Base-by-base conservation (phyloP, 345 rosid genomes). In the Populus euphratica region DNA sequence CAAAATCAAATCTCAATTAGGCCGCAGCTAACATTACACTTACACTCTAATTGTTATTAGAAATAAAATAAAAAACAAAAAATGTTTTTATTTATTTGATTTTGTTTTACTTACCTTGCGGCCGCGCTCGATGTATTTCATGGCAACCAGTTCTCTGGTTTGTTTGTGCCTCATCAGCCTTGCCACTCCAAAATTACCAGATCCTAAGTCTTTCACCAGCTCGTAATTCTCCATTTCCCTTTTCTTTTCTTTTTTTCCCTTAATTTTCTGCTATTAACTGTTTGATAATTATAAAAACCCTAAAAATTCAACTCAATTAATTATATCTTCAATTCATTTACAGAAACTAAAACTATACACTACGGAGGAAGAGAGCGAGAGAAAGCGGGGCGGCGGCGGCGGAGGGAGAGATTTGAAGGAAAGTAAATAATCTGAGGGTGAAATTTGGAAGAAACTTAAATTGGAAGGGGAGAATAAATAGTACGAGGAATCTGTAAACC, bases 51-150 rank as follows among this genome's bases (percentile, higher is more conserved):
- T 21, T 59, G 20, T 25, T 41, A n/a, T 25, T 13, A 9, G 7
- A 43, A 27, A 70, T 14, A 7, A n/a, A 23, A 69, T 29, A 33
- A 36, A 67, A 36, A 12, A 18, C 7, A 33, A 33, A 33, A 33
- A 33, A 3, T 23, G 17, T 39, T 39, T 39, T 39, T 39, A 41
- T 41, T 9, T 41, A 41, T 41, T 41, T 41, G 47, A 10, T 41
- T 47, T 4, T 47, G 16, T 47, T 14, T 14, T 47, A 12, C 52
- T 47, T 17, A 72, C 81, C 81, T 78, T 78, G 6, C 8, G 72
- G 49, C 81, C 81, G 23, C 81, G 81, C 27, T 78, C 81, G 76
- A 78, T 78, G 66, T 78, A 78, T 76, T 78, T 78, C 76, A 78
- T 78, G 18, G 81, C 81, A 13, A 78, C 81, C 23, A 78, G 81